These are phyloP conservation scores for Diospyros lotus DNA, from an alignment of 148 eudicot genomes.

Conservation along the genomic window DNA sequence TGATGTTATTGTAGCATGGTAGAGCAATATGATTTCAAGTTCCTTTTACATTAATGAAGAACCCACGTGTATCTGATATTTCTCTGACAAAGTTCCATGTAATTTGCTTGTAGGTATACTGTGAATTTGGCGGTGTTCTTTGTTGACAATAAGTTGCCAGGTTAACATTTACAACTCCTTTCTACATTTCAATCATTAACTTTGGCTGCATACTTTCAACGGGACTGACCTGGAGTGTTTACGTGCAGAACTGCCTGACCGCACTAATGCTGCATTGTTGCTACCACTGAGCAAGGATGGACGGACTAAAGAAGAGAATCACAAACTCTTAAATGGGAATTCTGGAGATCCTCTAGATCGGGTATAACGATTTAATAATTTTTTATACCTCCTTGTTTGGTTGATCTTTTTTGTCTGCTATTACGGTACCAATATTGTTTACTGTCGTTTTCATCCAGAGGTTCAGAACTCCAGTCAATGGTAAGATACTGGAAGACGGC, in stretches of 20 bases:
- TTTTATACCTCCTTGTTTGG: not conserved
- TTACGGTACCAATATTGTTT: not conserved
- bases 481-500: conserved; percentile 63
- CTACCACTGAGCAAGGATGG: conserved; percentile 75
- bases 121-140: conserved; percentile 93
- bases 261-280: conserved; percentile 44
- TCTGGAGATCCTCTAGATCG: conserved; percentile 63
- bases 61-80: not conserved
- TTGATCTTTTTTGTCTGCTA: conserved; percentile 1
- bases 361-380: conserved; percentile 36
- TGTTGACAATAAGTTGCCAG: conserved; percentile 77
- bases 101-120: conserved; percentile 63
- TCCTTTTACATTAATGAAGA: not conserved
- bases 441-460: conserved; percentile 39
- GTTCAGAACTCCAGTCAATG: conserved; percentile 72
- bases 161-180: conserved; percentile 24
- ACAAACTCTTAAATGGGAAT: conserved; percentile 77
- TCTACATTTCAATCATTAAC: not conserved
- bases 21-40: not conserved
- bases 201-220: not conserved
- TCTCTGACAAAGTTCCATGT: not conserved
- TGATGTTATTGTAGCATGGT: conserved; percentile 93
- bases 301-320: conserved; percentile 69
- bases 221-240: not conserved
- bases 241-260: conserved; percentile 80